Base-by-base conservation (phyloP, 495 filamentous ascomycete species). In the Tuber borchii region DNA sequence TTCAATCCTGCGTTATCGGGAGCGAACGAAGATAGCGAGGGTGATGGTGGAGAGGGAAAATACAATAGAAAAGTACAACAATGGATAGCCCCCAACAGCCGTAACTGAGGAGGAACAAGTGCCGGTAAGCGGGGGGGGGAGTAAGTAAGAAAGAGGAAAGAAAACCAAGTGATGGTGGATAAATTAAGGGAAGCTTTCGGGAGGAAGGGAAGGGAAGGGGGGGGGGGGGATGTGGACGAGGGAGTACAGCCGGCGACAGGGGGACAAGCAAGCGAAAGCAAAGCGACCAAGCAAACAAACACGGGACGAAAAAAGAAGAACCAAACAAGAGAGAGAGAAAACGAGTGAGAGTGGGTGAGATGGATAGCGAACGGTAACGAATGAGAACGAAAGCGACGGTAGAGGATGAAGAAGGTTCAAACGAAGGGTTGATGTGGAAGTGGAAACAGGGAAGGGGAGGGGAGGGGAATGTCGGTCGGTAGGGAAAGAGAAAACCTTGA, bases 261-360 rank as follows among this genome's bases (percentile, higher is more conserved):
- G 31, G 56, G 34, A 34, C 16, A 34, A 69, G 72, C n/a, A n/a
- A n/a, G n/a, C n/a, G n/a, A n/a, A n/a, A n/a, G n/a, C n/a, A n/a
- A 45, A 19, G 42, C 73, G 42, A 71, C 46, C 71, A 69, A 78
- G 75, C 70, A 79, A 79, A 79, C 78, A 79, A 79, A 79, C 76
- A 79, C 78, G 44, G 22, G 71, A 2, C 46, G 2, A 73, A 79
- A 69, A 39, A 72, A 22, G 26, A 34, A 34, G n/a, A n/a, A n/a
- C 56, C 3, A 65, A 72, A 75, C 40, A 70, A 75, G n/a, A 73
- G 65, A 45, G 34, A 43, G 44, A 78, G n/a, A n/a, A n/a, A n/a
- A 72, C 77, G 77, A 79, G 77, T 79, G 77, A 79, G 77, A 79
- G 68, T 39, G 68, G 75, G 72, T 79, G 77, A 77, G 75, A 74